Evolutionary conservation across 2,329 filamentous ascomycete species (phyloP).

Genomic region (Pseudocercospora cruenta): DNA sequence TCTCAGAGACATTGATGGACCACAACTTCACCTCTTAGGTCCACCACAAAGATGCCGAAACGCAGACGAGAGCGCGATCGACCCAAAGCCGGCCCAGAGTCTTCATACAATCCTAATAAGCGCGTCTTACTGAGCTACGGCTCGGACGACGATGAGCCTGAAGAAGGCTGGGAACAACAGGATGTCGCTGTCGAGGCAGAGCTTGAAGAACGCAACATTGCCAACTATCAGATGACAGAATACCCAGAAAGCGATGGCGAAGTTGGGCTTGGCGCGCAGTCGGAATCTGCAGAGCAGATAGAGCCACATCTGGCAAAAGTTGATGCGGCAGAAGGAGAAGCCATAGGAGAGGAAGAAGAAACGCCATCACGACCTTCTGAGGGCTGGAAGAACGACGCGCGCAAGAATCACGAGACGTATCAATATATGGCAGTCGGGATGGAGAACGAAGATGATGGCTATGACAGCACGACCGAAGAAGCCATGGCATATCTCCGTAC

Average conservation of each 20-base stretch:
- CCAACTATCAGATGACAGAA: conserved; percentile 25
- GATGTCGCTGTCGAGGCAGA: neutral
- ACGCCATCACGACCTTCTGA: neutral
- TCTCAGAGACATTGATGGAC: conserved; percentile 15
- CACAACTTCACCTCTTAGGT: conserved; percentile 1
- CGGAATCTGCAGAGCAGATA: neutral
- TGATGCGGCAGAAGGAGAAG: neutral
- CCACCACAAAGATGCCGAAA: conserved; percentile 28
- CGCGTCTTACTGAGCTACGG: conserved; percentile 40
- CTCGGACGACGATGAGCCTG: conserved; percentile 31
- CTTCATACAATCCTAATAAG: conserved; percentile 38
- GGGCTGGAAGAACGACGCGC: neutral
- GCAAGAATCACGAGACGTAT: conserved; percentile 29
- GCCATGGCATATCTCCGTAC: conserved; percentile 40
- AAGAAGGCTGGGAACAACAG: conserved; percentile 6
- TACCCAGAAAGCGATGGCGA: conserved; percentile 19
- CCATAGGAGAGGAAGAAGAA: conserved; percentile 3
- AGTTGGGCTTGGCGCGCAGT: conserved; percentile 3
- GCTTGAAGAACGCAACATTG: conserved; percentile 2
- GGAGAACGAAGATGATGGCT: conserved; percentile 29
- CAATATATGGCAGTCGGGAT: conserved; percentile 34
- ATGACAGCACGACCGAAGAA: conserved; percentile 34
- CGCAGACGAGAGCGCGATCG: conserved; percentile 38
- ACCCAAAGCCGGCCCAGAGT: conserved; percentile 36
- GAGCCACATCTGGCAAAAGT: neutral